These are phyloP conservation scores for Circinella minor DNA, from an alignment of 371 early-diverging fungal species.

Conservation along the genomic window DNA sequence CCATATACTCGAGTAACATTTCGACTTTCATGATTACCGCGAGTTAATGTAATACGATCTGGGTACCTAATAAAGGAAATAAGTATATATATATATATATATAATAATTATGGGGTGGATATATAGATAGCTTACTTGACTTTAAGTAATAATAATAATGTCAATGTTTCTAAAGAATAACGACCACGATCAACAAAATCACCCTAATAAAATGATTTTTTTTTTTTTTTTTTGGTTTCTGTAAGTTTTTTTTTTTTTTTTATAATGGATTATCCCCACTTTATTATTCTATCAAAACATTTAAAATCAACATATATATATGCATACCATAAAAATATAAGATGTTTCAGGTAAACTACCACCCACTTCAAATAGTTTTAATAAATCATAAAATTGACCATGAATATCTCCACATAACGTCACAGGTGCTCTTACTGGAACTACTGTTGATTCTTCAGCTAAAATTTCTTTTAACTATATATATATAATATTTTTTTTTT, in stretches of 20 bases:
- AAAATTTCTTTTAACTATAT: slow-evolving; percentile 87
- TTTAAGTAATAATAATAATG: slow-evolving; percentile 92
- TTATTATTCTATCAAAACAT: too few relatives aligned
- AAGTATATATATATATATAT: not conserved
- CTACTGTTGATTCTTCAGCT: slow-evolving; percentile 96
- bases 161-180: slow-evolving; percentile 97
- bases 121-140: slow-evolving; percentile 61
- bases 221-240: too few relatives aligned
- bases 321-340: slow-evolving; percentile 93
- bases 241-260: too few relatives aligned
- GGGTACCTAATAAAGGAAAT: slow-evolving; percentile 70
- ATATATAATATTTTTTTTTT: not conserved
- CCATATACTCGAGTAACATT: slow-evolving; percentile 99
- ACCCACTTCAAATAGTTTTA: slow-evolving; percentile 98
- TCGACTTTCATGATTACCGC: slow-evolving; percentile 99
- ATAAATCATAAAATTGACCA: slow-evolving; percentile 99
- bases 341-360: slow-evolving; percentile 96
- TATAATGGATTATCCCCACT: too few relatives aligned
- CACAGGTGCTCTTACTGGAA: slow-evolving; percentile 93
- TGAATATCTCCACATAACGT: slow-evolving; percentile 99
- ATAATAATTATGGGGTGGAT: not conserved
- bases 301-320: not conserved
- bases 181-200: slow-evolving; percentile 99
- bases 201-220: too few relatives aligned
- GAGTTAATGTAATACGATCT: slow-evolving; percentile 93